phyloP scores from a whole-genome alignment of 352 stramenopile species.

The Pythium myriotylum region DNA sequence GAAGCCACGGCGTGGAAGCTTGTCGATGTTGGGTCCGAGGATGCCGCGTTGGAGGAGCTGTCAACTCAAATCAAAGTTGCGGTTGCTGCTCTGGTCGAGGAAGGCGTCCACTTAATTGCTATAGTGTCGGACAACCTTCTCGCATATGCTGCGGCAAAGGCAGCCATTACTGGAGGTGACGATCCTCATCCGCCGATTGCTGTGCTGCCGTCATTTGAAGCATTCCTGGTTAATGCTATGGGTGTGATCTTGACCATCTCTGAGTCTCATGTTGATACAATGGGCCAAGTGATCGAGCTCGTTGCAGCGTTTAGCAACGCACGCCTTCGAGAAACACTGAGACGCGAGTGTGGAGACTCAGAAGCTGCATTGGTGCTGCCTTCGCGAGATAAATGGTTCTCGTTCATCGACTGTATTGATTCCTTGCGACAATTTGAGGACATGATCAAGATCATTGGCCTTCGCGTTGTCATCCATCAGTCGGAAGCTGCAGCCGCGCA shows the following conservation, averaged over 20 bases:
- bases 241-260: constrained; percentile 64
- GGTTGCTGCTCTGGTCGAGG: constrained; percentile 44
- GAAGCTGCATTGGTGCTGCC: constrained; percentile 58
- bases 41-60: constrained; percentile 42
- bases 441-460: constrained; percentile 83
- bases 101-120: constrained; percentile 65
- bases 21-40: constrained; percentile 54
- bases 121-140: constrained; percentile 61
- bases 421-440: constrained; percentile 81
- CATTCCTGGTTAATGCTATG: constrained; percentile 36
- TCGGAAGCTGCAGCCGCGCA: constrained; percentile 13
- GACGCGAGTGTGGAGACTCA: constrained; percentile 65
- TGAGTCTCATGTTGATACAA: constrained; percentile 46
- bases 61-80: constrained; percentile 52
- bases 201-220: constrained; percentile 32
- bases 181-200: constrained; percentile 20
- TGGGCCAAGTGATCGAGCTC: constrained; percentile 72
- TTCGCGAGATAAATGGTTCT: constrained; percentile 57
- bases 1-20: constrained; percentile 63
- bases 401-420: constrained; percentile 81
- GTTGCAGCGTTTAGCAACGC: constrained; percentile 66
- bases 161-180: constrained; percentile 21
- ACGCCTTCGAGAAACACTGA: constrained; percentile 54
- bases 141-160: constrained; percentile 29
- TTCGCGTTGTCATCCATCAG: constrained; percentile 25